These are phyloP conservation scores for Suillus occidentalis DNA, from an alignment of 768 basidiomycete species.

Conservation along the genomic window DNA sequence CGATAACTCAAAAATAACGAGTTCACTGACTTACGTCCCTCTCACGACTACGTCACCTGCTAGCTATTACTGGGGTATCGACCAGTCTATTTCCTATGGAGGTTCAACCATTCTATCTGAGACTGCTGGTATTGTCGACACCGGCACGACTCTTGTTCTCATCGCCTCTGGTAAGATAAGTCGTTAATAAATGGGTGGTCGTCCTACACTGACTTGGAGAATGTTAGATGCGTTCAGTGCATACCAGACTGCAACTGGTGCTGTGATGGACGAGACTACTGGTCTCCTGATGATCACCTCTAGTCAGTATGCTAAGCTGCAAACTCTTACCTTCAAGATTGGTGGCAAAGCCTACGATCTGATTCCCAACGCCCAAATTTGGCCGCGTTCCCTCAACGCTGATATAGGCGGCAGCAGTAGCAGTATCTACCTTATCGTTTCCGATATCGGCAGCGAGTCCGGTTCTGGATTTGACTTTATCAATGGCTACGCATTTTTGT, in stretches of 20 bases:
- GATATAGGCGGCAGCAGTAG: slow-evolving; percentile 26
- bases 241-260: slow-evolving; percentile 30
- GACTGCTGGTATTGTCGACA: slow-evolving; percentile 35
- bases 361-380: slow-evolving; percentile 32
- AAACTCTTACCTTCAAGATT: slow-evolving; percentile 28
- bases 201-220: slow-evolving; percentile 1
- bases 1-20: slow-evolving; percentile 16
- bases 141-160: slow-evolving; percentile 30
- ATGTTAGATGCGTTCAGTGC: slow-evolving; percentile 21
- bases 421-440: slow-evolving; percentile 30
- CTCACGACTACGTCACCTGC: slow-evolving; percentile 25
- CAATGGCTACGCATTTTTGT: slow-evolving; percentile 23
- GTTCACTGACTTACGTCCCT: slow-evolving; percentile 21
- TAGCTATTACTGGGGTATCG: slow-evolving; percentile 30
- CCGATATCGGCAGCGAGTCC: slow-evolving; percentile 17
- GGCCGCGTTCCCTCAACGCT: slow-evolving; percentile 33
- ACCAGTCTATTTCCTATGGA: slow-evolving; percentile 32
- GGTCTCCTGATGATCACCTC: slow-evolving; percentile 31
- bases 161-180: slow-evolving; percentile 18
- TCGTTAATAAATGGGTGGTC: neutral
- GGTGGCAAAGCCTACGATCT: slow-evolving; percentile 22
- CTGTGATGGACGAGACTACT: slow-evolving; percentile 22
- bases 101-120: slow-evolving; percentile 18
- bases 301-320: slow-evolving; percentile 24
- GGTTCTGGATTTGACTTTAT: slow-evolving; percentile 26